Evolutionary conservation across 305 asterid genomes (phyloP), one percentile per base, ranked within the genome.

Genomic region (Plantago lanceolata): DNA sequence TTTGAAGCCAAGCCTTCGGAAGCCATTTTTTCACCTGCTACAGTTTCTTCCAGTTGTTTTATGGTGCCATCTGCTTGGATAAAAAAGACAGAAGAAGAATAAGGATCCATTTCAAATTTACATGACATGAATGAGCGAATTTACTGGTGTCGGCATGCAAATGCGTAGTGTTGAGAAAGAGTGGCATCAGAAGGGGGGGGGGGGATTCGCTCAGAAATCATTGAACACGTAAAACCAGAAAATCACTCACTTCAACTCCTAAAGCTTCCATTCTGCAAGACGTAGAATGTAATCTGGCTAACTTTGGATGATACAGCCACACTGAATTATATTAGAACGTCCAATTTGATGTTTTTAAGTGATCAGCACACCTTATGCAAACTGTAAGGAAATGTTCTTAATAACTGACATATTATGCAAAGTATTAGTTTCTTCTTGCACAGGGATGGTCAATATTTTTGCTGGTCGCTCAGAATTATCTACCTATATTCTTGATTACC

Each of bases 11-110:
- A 79, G 71, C 64, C 76, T 69, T 82, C 87, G 61, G 82, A 49
- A 47, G 81, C 71, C 73, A 72, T 54, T 76, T 66, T 80, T 62
- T 84, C 80, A 67, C 79, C 70, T 65, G 83, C 80, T 53, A 77
- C 83, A 65, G 85, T 80, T 69, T 76, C 90, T 72, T 94, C 88
- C 75, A 79, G 74, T 40, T 71, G 78, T 78, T 80, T 83, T 65
- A 87, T 70, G 68, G 29, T 56, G 54, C 68, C 81, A 75, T 86
- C 99, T 88, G 88, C 65, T 73, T 48, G 66, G 61, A 37, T 55
- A 15, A 61, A 35, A 47, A 26, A 57, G 56, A 59, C 26, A 40
- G 1, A 24, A 24, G 28, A 24, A 24, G 28, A 44, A 29, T 37
- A 50, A 59, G 63, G 48, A 48, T 58, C 61, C 19, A 44, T 49